Base-by-base conservation (phyloP, 495 filamentous ascomycete genomes). In the Lasiosphaeris hirsuta region DNA sequence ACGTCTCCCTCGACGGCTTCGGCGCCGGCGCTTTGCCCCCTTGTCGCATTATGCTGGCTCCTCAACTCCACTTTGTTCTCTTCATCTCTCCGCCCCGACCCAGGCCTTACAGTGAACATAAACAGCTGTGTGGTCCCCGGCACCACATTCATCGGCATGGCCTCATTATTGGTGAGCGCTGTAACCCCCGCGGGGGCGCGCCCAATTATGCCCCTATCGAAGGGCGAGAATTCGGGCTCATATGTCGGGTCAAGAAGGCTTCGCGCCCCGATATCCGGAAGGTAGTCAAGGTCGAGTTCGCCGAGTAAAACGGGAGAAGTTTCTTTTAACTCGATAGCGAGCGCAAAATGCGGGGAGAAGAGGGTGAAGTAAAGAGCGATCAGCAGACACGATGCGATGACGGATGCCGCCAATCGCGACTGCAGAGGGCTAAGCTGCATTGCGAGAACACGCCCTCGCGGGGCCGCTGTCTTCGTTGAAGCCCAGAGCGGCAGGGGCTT, bases 361-460 rank as follows among this genome's bases (percentile, higher is more conserved):
- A 89, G 64, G 36, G 75, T 67, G 54, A 86, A 65, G 63, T 83
- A 84, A 50, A 89, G 60, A 37, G 82, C 47, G 37, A 84, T 56
- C 33, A 88, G 59, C 36, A 85, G 63, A 43, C 81, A 66, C 34
- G 81, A 80, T 40, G 82, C 80, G 66, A 79, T 69, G 57, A 86
- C 61, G 35, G 82, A 86, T 65, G 86, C 86, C 69, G 79, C 82
- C 61, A 91, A 73, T 61, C 84, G 84, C 71, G 83, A 86, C 78
- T 88, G 86, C 58, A 88, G 73, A 58, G 79, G 82, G 66, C 81
- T 82, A 61, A 82, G 76, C 64, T 83, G 84, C 86, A 89, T 89
- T 51, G 55, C 64, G 61, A 34, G 51, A 47, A 57, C 67, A 69
- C 68, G 69, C 67, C 75, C 75, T 67, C 68, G 53, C 53, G 58